Evolutionary conservation across 2,329 filamentous ascomycete species (phyloP).

Genomic region (Cercospora janseana): DNA sequence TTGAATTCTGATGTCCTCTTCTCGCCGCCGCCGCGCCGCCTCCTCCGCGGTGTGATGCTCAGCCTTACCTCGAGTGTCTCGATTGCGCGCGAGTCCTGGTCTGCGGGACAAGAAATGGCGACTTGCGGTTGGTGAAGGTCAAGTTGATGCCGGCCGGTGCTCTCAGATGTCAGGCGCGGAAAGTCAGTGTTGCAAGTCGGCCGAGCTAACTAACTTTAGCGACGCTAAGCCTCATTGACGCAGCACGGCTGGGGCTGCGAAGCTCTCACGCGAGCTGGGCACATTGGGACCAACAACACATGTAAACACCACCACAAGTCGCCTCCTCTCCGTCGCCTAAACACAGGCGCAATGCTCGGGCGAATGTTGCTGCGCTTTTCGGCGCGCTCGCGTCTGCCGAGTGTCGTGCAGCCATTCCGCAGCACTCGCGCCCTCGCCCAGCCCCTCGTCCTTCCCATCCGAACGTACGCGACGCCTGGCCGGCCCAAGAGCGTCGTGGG

Average conservation of each 20-base stretch:
- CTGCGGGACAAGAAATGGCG: not conserved
- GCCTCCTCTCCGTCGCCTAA: not conserved
- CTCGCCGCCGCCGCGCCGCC: not conserved
- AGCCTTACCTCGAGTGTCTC: slow-evolving; percentile 1
- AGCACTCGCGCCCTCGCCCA: slow-evolving; percentile 5
- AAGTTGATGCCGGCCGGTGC: too few species aligned
- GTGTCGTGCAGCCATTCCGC: not conserved
- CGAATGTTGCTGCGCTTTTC: slow-evolving; percentile 28
- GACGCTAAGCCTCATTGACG: too few species aligned
- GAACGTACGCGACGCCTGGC: slow-evolving; percentile 33
- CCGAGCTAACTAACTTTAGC: too few species aligned
- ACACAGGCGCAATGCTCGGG: slow-evolving; percentile 24
- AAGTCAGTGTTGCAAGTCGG: too few species aligned
- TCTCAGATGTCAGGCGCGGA: too few species aligned
- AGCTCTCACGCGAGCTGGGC: slow-evolving; percentile 10
- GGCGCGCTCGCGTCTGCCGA: slow-evolving; percentile 24
- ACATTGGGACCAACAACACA: slow-evolving; percentile 3
- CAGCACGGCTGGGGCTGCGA: not conserved
- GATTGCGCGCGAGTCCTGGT: not conserved
- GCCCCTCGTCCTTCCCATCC: slow-evolving; percentile 20
- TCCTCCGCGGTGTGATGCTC: not conserved
- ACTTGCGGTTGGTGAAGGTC: too few species aligned
- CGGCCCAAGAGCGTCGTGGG: slow-evolving; percentile 36
- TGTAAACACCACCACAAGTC: not conserved
- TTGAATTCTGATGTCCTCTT: not conserved